Percentiles rank a stretch among this genome's conserved stretches.
Evolutionary conservation across 257 asterid genomes (phyloP).

Genomic region (Lantana camara): DNA sequence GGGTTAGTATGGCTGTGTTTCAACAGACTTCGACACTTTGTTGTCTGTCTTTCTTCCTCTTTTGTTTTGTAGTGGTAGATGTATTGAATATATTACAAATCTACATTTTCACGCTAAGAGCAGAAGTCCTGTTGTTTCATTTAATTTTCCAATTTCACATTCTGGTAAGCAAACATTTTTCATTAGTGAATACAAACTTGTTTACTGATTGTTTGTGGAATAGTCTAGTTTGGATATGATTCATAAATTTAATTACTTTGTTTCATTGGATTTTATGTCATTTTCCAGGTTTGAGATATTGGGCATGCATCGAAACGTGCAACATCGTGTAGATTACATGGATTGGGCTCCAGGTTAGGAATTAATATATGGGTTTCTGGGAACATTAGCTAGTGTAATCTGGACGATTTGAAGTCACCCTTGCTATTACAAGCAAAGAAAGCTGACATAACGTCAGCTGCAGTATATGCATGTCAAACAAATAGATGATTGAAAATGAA

Average conservation of each 20-base stretch:
- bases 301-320: constrained; percentile 89
- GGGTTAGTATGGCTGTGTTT: constrained; percentile 61
- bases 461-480: constrained; percentile 11
- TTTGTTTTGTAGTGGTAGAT: background rate
- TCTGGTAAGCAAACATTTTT: background rate
- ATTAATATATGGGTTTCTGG: background rate
- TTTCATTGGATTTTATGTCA: constrained; percentile 2
- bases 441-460: constrained; percentile 14
- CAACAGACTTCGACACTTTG: background rate
- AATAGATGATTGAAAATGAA: no score
- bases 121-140: background rate
- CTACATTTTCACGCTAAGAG: background rate
- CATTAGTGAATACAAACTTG: background rate
- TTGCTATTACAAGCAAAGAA: constrained; percentile 7
- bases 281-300: constrained; percentile 69
- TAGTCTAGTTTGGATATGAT: constrained; percentile 19
- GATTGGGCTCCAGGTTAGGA: constrained; percentile 99
- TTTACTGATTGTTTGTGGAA: constrained; percentile 2
- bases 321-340: constrained; percentile 90
- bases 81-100: background rate
- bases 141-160: background rate
- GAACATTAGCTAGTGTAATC: constrained; percentile 2
- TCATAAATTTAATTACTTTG: constrained; percentile 20
- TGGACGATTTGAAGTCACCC: constrained; percentile 12
- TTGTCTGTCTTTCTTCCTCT: background rate